phyloP scores from a whole-genome alignment of 495 filamentous ascomycete species.

The Penicillium canariense region DNA sequence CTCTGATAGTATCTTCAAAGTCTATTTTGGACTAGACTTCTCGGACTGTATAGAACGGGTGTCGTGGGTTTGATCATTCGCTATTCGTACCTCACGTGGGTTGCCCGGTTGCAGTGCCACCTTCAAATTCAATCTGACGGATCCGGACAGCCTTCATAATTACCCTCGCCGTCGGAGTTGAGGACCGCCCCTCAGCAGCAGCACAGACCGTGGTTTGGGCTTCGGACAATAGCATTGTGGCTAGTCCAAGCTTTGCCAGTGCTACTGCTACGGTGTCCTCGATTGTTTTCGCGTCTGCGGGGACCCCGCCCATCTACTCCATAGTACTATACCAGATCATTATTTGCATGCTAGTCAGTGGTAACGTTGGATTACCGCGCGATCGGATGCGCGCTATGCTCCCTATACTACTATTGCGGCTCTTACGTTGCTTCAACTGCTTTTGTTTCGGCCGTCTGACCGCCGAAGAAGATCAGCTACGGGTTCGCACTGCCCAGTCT shows the following conservation, averaged over 20 bases:
- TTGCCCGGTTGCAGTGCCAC: conserved; percentile 29
- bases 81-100: conserved; percentile 37
- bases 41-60: conserved; percentile 34
- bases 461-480: conserved; percentile 67
- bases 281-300: conserved; percentile 63
- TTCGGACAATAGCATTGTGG: conserved; percentile 32
- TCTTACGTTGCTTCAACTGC: conserved; percentile 64
- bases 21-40: conserved; percentile 18
- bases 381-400: conserved; percentile 65
- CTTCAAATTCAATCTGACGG: background rate
- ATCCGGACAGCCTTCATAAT: conserved; percentile 61
- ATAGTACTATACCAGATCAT: conserved; percentile 65
- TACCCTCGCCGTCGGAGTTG: conserved; percentile 63
- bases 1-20: conserved; percentile 25
- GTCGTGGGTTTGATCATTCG: conserved; percentile 36
- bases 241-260: conserved; percentile 28
- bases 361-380: conserved; percentile 62
- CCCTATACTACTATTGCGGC: conserved; percentile 72
- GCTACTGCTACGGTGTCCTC: conserved; percentile 61
- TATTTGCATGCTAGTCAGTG: conserved; percentile 42
- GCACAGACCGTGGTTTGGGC: conserved; percentile 30
- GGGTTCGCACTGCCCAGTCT: conserved; percentile 66
- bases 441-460: conserved; percentile 57
- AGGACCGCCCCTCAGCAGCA: conserved; percentile 38
- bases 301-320: conserved; percentile 63